Base-by-base conservation (phyloP, 371 early-diverging fungal genomes). In the Circinella minor region DNA sequence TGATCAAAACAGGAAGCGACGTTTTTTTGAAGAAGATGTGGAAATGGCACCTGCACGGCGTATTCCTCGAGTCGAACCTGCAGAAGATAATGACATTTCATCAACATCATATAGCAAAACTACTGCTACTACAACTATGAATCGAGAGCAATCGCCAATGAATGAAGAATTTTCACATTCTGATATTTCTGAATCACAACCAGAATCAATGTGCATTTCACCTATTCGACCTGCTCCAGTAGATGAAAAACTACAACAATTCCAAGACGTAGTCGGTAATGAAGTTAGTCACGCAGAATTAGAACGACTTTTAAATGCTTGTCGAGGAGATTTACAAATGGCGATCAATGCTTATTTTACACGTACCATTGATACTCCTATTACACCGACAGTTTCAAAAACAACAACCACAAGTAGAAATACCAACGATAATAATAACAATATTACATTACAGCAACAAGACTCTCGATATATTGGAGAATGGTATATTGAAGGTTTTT, bases 401-500 rank as follows among this genome's bases (percentile, higher is more conserved):
- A 15, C 43, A 51, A 14, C 15, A 14, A 15, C 51, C 51, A 17
- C 51, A 51, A 51, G n/a, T n/a, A n/a, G n/a, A n/a, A n/a, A n/a
- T n/a, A n/a, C n/a, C n/a, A n/a, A 15, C 6, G 11, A 43, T 3
- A 43, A 1, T 43, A 43, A 11, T 9, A 43, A 3, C 11, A 43
- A 0, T 11, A 43, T 11, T 11, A 43, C 43, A 43, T 9, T 3
- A 43, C 43, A 54, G n/a, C n/a, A 54, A 54, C 54, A 18, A 18
- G 27, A 8, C 54, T 13, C 0, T 27, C 20, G n/a, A 3, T 46
- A 46, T 13, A 34, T 63, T 46, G 66, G 27, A 13, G 36, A 55
- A 48, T n/a, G 59, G 43, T 39, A 66, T 37, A 14, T 65, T 14
- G 39, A 34, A 83, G 84, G 76, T 9, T 84, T 81, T 81, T 79